Evolutionary conservation across 371 early-diverging fungal genomes (phyloP).

Genomic region (Basidiobolus meristosporus): DNA sequence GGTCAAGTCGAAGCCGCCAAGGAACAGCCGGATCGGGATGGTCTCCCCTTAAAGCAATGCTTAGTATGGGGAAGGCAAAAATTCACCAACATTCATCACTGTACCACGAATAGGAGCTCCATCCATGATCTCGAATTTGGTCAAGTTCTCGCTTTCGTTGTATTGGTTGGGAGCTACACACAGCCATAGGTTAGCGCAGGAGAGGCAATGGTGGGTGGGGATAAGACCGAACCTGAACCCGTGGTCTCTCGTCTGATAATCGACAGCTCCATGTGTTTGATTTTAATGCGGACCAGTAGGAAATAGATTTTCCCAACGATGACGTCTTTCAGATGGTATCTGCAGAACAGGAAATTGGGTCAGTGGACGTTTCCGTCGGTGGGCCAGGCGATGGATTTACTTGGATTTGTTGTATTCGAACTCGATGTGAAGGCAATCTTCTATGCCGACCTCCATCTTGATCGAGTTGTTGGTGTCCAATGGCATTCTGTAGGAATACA

Average conservation of each 20-base stretch:
- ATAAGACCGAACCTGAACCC: conserved; percentile 26
- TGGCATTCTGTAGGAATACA: conserved; percentile 67
- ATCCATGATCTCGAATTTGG: conserved; percentile 98
- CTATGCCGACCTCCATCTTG: conserved; percentile 91
- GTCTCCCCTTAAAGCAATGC: conserved; percentile 43
- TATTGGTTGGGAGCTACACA: conserved; percentile 72
- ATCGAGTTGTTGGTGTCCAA: conserved; percentile 65
- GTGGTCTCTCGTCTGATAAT: conserved; percentile 95
- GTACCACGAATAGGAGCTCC: conserved; percentile 84
- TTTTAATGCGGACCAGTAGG: conserved; percentile 94
- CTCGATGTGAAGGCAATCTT: conserved; percentile 83
- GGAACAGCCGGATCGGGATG: conserved; percentile 91
- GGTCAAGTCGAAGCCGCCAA: conserved; percentile 91
- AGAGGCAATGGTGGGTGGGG: not conserved
- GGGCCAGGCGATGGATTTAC: conserved; percentile 8
- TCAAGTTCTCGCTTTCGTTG: conserved; percentile 94
- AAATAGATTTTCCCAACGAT: conserved; percentile 98
- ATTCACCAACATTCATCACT: no score
- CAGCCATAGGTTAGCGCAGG: not conserved
- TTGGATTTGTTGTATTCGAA: conserved; percentile 60
- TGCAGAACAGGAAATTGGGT: conserved; percentile 3
- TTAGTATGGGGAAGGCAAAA: not conserved
- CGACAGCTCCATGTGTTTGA: conserved; percentile 96
- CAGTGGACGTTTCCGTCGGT: no score
- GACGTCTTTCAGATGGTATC: conserved; percentile 89